Conservation (phyloP, 2,329 filamentous ascomycete genomes). For the Alternaria sp. region DNA sequence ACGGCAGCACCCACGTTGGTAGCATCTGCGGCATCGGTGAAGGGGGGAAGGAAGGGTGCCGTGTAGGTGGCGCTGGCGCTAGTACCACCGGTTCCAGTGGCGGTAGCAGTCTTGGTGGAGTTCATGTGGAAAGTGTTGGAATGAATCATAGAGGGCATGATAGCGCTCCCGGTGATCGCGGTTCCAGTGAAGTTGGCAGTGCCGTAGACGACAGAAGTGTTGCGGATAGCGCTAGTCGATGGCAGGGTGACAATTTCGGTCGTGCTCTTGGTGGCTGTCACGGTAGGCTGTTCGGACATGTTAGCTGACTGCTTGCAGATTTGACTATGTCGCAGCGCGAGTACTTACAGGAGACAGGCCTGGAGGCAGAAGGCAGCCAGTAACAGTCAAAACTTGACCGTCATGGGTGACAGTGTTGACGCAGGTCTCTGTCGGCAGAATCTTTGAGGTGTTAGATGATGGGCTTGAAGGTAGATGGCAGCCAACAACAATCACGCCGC, state of each 20-base stretch:
- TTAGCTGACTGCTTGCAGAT: neutral
- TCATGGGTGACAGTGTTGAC: neutral
- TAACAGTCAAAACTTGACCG: neutral
- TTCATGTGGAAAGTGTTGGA: constrained; percentile 1
- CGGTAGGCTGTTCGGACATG: neutral
- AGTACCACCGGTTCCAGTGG: constrained; percentile 4
- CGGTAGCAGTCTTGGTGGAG: neutral
- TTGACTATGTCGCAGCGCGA: fast-evolving
- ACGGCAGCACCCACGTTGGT: constrained; percentile 9
- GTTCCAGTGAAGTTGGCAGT: constrained; percentile 5
- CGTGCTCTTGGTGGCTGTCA: neutral
- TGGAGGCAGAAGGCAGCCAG: neutral
- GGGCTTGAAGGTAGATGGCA: neutral
- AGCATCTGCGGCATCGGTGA: constrained; percentile 15
- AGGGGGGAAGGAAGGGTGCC: neutral
- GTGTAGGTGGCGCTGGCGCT: constrained; percentile 12
- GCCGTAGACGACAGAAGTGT: neutral
- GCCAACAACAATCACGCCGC: neutral
- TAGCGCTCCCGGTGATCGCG: neutral
- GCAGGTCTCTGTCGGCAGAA: neutral
- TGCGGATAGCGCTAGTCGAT: neutral
- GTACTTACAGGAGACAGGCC: neutral
- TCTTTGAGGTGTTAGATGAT: neutral
- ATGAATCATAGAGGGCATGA: neutral
- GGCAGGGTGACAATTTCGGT: neutral